Evolutionary conservation across 1,284 basidiomycete species (phyloP).

Genomic region (Boletellus deceptivus): DNA sequence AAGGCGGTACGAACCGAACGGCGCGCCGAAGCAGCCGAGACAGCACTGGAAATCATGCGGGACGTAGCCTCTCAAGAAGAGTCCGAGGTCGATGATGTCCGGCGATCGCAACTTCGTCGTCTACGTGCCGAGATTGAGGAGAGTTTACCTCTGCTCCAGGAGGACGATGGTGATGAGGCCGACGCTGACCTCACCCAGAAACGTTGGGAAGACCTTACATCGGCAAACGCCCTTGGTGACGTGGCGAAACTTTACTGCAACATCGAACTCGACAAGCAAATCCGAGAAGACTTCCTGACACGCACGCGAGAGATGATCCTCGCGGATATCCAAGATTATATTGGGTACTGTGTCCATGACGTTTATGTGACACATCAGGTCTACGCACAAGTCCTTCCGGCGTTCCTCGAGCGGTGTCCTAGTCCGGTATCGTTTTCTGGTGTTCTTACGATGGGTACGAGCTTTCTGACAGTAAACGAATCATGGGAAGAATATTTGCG

Average conservation of each 20-base stretch:
- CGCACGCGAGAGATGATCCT: slow-evolving; percentile 63
- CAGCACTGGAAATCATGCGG: slow-evolving; percentile 48
- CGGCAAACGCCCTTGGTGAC: slow-evolving; percentile 89
- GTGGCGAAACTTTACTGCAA: slow-evolving; percentile 90
- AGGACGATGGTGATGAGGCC: slow-evolving; percentile 40
- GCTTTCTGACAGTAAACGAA: slow-evolving; percentile 88
- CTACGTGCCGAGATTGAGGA: slow-evolving; percentile 49
- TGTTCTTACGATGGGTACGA: slow-evolving; percentile 88
- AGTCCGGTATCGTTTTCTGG: slow-evolving; percentile 94
- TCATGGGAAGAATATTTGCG: slow-evolving; percentile 84
- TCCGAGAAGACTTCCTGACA: slow-evolving; percentile 78
- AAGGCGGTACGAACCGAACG: slow-evolving; percentile 52
- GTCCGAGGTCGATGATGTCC: slow-evolving; percentile 36
- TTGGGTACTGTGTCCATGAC: slow-evolving; percentile 89
- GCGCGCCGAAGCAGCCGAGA: slow-evolving; percentile 59
- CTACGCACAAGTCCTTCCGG: slow-evolving; percentile 78
- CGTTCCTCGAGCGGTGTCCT: slow-evolving; percentile 83
- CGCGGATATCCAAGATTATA: slow-evolving; percentile 69
- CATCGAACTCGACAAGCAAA: slow-evolving; percentile 78
- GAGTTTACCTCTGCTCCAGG: slow-evolving; percentile 38
- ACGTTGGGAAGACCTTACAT: slow-evolving; percentile 92
- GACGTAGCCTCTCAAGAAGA: slow-evolving; percentile 48
- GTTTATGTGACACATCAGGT: slow-evolving; percentile 86
- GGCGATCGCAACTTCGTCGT: slow-evolving; percentile 41
- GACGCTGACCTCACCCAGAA: slow-evolving; percentile 44